phyloP scores from a whole-genome alignment of 2,329 filamentous ascomycete genomes.

The Ophiostoma tasmaniense region DNA sequence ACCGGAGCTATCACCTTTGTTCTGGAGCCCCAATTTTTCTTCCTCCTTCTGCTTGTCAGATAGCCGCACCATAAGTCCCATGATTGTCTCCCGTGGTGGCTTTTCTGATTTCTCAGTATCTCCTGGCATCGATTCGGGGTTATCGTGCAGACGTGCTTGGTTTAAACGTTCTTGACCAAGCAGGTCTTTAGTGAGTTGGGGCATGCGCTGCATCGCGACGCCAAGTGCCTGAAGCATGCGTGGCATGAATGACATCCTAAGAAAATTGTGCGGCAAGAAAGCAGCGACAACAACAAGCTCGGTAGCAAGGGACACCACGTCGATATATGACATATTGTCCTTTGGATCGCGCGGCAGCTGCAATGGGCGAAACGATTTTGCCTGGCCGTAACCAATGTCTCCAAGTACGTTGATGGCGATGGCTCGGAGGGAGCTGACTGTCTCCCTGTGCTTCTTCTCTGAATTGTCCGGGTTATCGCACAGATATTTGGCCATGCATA shows the following conservation, averaged over 20 bases:
- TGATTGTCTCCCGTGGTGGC: slow-evolving; percentile 22
- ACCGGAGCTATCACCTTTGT: not conserved
- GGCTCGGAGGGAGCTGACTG: slow-evolving; percentile 26
- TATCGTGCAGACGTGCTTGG: slow-evolving; percentile 18
- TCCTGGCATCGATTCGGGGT: not conserved
- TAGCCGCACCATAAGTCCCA: slow-evolving; percentile 26
- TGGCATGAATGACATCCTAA: slow-evolving; percentile 25
- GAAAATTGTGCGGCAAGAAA: slow-evolving; percentile 24
- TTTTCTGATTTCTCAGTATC: not conserved
- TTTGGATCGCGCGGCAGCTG: slow-evolving; percentile 19
- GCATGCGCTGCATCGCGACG: slow-evolving; percentile 24
- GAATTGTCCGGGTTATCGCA: slow-evolving; percentile 23
- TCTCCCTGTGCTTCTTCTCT: slow-evolving; percentile 20
- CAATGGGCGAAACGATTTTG: slow-evolving; percentile 25
- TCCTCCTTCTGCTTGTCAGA: slow-evolving; percentile 23
- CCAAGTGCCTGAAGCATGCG: slow-evolving; percentile 24
- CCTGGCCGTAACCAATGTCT: slow-evolving; percentile 28
- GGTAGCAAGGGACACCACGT: slow-evolving; percentile 26
- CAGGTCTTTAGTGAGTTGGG: slow-evolving; percentile 25
- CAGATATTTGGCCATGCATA: slow-evolving; percentile 26
- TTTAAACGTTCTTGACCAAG: slow-evolving; percentile 24
- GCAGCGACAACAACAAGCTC: slow-evolving; percentile 26
- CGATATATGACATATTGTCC: slow-evolving; percentile 26
- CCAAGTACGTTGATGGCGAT: slow-evolving; percentile 33
- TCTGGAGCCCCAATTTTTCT: slow-evolving; percentile 11